phyloP scores from a whole-genome alignment of 345 rosid species.

The Aquilaria malaccensis region DNA sequence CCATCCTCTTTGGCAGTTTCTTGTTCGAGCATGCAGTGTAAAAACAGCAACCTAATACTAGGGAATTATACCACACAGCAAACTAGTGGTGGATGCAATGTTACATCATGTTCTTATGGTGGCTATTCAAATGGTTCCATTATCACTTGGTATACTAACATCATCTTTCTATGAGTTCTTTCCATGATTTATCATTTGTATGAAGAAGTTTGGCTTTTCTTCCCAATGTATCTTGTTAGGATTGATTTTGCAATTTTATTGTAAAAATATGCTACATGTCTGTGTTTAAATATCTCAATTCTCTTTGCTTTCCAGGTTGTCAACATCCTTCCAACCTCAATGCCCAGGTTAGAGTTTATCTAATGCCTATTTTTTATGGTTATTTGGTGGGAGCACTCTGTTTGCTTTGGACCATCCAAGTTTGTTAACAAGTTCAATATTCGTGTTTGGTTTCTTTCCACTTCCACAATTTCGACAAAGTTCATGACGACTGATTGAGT shows the following conservation, averaged over 20 bases:
- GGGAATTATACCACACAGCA: conserved; percentile 66
- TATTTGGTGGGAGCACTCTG: neutral
- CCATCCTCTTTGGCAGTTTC: conserved; percentile 87
- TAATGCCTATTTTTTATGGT: neutral
- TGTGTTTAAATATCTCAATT: conserved; percentile 4
- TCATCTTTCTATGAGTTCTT: conserved; percentile 1
- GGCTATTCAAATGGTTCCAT: conserved; percentile 83
- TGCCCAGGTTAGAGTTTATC: conserved; percentile 63
- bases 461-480: neutral
- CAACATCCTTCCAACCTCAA: conserved; percentile 75
- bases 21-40: conserved; percentile 95
- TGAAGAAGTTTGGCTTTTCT: neutral
- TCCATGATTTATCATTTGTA: conserved; percentile 2
- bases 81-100: conserved; percentile 88
- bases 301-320: conserved; percentile 45
- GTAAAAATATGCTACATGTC: neutral
- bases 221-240: too few relatives aligned
- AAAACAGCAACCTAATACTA: conserved; percentile 72
- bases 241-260: too few relatives aligned
- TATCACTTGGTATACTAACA: conserved; percentile 45
- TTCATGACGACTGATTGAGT: neutral
- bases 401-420: neutral
- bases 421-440: neutral
- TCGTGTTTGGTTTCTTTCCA: neutral
- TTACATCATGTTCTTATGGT: conserved; percentile 66